These are phyloP conservation scores for Ogataea methylovora DNA, from an alignment of 805 yeast species.

Conservation along the genomic window DNA sequence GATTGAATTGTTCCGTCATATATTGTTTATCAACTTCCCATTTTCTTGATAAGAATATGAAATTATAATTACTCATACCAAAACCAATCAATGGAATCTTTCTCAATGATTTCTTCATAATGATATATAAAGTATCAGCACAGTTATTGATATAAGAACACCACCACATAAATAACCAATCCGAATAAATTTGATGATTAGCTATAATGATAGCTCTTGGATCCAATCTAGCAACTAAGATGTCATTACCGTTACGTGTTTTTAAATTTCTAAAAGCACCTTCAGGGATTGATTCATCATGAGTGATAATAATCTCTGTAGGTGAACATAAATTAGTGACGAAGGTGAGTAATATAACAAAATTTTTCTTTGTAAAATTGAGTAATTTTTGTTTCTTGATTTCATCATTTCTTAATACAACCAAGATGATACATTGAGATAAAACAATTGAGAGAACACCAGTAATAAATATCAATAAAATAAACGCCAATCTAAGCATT, in stretches of 20 bases:
- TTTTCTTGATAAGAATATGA: conserved; percentile 74
- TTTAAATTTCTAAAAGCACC: conserved; percentile 22
- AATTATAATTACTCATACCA: conserved; percentile 76
- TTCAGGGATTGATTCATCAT: conserved; percentile 30
- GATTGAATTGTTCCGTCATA: conserved; percentile 54
- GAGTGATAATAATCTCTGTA: conserved; percentile 42
- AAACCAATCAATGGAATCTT: conserved; percentile 71
- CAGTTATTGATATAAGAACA: conserved; percentile 59
- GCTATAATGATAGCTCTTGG: conserved; percentile 48
- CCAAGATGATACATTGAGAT: conserved; percentile 36
- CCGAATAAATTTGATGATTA: conserved; percentile 93
- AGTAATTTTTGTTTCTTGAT: conserved; percentile 33
- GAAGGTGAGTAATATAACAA: conserved; percentile 46
- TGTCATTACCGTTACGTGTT: conserved; percentile 13
- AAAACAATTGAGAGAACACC: conserved; percentile 38
- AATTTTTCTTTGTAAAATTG: conserved; percentile 49
- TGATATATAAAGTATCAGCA: conserved; percentile 60
- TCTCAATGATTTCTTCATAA: conserved; percentile 68
- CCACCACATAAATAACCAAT: conserved; percentile 93
- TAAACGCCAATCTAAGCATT: conserved; percentile 15
- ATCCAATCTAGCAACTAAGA: conserved; percentile 12
- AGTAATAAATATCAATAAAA: conserved; percentile 19
- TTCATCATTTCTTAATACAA: conserved; percentile 24
- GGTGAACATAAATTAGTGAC: conserved; percentile 46
- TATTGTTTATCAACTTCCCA: conserved; percentile 72